Evolutionary conservation across 768 basidiomycete genomes (phyloP).

Genomic region (Cystobasidium ongulense): DNA sequence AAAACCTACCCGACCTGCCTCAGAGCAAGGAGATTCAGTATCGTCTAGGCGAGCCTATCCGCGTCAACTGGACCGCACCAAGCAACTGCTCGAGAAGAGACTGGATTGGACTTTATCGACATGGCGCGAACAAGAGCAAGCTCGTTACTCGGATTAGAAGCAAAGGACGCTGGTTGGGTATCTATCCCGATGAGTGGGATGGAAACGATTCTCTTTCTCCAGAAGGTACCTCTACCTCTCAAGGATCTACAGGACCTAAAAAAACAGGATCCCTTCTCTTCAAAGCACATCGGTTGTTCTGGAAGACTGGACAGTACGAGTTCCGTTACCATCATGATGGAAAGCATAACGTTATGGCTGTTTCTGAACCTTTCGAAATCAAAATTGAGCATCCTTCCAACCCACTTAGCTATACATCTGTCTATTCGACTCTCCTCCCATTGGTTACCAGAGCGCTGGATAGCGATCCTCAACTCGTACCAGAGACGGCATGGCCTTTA

Average conservation of each 20-base stretch:
- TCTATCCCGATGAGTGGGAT: constrained; percentile 86
- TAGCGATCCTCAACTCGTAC: constrained; percentile 48
- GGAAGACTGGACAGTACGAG: constrained; percentile 80
- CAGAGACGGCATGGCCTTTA: background rate
- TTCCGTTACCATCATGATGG: constrained; percentile 91
- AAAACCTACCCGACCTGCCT: constrained; percentile 40
- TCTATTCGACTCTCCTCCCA: constrained; percentile 50
- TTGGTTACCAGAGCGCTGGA: constrained; percentile 43
- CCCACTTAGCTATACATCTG: constrained; percentile 56
- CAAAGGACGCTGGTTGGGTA: constrained; percentile 84
- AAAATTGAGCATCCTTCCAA: constrained; percentile 67
- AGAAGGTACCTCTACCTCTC: constrained; percentile 26
- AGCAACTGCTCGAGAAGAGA: constrained; percentile 76
- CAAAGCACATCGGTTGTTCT: constrained; percentile 69
- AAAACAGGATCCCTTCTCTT: constrained; percentile 58
- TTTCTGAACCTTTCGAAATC: constrained; percentile 77
- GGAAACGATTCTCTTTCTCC: constrained; percentile 59
- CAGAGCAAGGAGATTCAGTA: constrained; percentile 51
- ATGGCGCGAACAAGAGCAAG: constrained; percentile 77
- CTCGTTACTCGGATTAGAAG: constrained; percentile 76
- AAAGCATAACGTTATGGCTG: constrained; percentile 87
- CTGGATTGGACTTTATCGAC: constrained; percentile 68
- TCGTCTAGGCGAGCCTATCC: constrained; percentile 85
- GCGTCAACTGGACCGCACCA: constrained; percentile 78
- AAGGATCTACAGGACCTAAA: constrained; percentile 43